These are phyloP conservation scores for Fusarium nelsonii DNA, from an alignment of 2,329 filamentous ascomycete species.

Conservation along the genomic window DNA sequence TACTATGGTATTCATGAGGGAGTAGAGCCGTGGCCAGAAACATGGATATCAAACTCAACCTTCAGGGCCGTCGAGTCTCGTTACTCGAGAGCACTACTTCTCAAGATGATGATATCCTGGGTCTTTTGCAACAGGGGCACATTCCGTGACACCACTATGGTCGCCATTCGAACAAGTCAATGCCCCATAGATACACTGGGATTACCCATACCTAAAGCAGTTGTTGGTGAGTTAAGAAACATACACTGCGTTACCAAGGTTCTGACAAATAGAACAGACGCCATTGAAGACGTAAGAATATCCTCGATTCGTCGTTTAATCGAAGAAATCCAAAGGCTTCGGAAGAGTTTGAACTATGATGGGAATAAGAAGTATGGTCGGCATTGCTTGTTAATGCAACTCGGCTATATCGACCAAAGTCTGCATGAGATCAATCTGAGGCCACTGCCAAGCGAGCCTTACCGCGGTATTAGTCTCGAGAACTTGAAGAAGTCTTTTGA, in stretches of 20 bases:
- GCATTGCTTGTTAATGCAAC: not conserved
- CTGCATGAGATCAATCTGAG: not conserved
- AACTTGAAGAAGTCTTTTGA: rapidly evolving
- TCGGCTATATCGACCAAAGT: not conserved
- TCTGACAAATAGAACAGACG: not conserved
- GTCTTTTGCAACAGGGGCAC: not conserved
- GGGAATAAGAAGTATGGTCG: rapidly evolving
- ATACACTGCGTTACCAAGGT: rapidly evolving
- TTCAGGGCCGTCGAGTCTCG: rapidly evolving
- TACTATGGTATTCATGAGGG: not conserved
- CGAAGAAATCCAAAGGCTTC: rapidly evolving
- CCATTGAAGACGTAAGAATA: not conserved
- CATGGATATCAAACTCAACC: not conserved
- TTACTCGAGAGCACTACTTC: not conserved
- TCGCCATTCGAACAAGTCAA: not conserved
- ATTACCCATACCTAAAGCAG: rapidly evolving
- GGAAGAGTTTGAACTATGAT: rapidly evolving
- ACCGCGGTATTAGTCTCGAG: not conserved
- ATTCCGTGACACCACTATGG: rapidly evolving
- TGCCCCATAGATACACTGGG: not conserved
- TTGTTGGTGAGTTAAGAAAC: not conserved
- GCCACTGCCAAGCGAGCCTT: not conserved
- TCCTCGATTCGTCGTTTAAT: not conserved
- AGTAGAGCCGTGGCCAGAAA: not conserved
- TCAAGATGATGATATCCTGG: not conserved